Evolutionary conservation across 2,329 filamentous ascomycete genomes (phyloP), one percentile per base, ranked within the genome.

Genomic region (Scleromitrula shiraiana): DNA sequence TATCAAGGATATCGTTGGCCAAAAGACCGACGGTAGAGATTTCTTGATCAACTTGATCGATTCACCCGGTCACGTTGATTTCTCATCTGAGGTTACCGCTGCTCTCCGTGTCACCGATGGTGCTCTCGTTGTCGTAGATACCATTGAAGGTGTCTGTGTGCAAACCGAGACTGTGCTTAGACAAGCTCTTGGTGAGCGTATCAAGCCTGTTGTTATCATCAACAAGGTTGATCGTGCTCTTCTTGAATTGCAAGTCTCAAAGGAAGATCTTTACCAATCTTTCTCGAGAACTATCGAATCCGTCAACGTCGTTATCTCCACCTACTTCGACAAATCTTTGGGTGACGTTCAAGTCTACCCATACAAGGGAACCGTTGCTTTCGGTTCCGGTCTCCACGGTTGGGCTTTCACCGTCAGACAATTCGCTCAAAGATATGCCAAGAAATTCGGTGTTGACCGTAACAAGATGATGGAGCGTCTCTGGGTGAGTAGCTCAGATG

Each of bases 41-140:
- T 98, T 98, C 85, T 80, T 98, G 79, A 94, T 98, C 84, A 98
- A 98, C 85, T 81, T 98, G 75, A 98, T 98, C 72, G 93, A 98
- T 76, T 98, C 93, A 53, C 93, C 93, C 56, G 93, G 93, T 82
- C 93, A 98, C 91, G 93, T 98, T 77, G 93, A 98, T 77, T 98
- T 98, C 85, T 98, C 93, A 35, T 98, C 93, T 60, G 93, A 98
- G 72, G 93, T 98, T 70, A 98, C 93, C 68, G 93, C 93, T 70
- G 93, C 93, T 70, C 91, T 98, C 68, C 93, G 93, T 88, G 93
- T 98, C 75, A 98, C 93, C 64, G 93, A 98, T 68, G 93, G 93
- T 88, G 93, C 93, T 66, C 88, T 98, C 62, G 93, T 98, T 68
- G 93, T 98, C 75, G 93, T 98, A 77, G 93, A 98, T 79, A 96